Evolutionary conservation across 1,284 basidiomycete genomes (phyloP), one percentile per base, ranked within the genome.

Genomic region (Rhodotorula mucilaginosa): DNA sequence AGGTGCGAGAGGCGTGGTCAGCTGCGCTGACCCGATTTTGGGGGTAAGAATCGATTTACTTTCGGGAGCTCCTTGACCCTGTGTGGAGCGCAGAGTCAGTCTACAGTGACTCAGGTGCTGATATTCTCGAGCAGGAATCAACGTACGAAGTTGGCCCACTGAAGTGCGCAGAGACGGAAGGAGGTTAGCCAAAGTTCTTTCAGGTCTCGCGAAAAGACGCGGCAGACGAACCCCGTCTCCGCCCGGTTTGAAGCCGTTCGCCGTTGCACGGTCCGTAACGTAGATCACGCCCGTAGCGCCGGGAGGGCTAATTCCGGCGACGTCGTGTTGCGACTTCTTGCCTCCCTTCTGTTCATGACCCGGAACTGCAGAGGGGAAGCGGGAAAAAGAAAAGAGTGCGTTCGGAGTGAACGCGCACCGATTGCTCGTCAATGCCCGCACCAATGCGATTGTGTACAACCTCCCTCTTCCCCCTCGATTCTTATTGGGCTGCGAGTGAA

Each of bases 11-110:
- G 19, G 18, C 21, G n/a, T 18, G 29, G 56, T 58, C 21, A 44
- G 39, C 10, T 44, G 39, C 39, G 39, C n/a, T 13, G 39, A 23
- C 58, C 39, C 23, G 19, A 8, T 31, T n/a, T 26, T 18, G 31
- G 13, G 44, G 48, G 15, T 7, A 48, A 21, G n/a, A 31, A 21
- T 7, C 31, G 29, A 23, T 39, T 23, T 16, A 68, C 68, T 70
- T 61, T 95, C 93, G 3, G 93, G 93, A 8, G 92, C 93, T 67
- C 93, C 92, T 82, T 93, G 91, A n/a, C 87, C 73, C 67, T 68
- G 56, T 12, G 3, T 0, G n/a, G 19, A 46, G 18, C 10, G 26
- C 8, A 19, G 18, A 46, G 48, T 18, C 18, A 58, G 31, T 56
- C 54, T 16, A 26, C 26, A 26, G 26, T 16, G 26, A 7, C 15